Base-by-base conservation (phyloP, 257 asterid species). In the Ligustrum vulgare region DNA sequence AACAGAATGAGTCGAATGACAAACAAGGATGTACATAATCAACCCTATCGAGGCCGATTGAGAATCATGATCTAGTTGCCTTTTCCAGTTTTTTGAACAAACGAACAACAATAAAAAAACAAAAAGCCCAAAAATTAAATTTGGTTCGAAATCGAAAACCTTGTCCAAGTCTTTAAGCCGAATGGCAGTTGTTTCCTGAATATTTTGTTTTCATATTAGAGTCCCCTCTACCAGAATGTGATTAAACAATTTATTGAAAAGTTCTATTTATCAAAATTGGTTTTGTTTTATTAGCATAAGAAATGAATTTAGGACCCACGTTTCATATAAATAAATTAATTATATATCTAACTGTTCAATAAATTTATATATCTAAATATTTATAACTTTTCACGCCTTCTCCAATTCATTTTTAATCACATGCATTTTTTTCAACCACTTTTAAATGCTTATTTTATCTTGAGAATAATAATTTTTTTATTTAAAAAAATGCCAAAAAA, bases 71-170 rank as follows among this genome's bases (percentile, higher is more conserved):
- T 39, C 47, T 10, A 39, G 47, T 78, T 28, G 71, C 79, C 22
- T 49, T 74, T 79, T 64, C 65, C n/a, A 28, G 43, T 34, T 39
- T 60, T 36, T 22, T 13, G 35, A 62, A 28, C 68, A 41, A 72
- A 37, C 69, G 62, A 39, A 39, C 15, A 78, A 56, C 78, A 41
- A 79, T 36, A 73, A 62, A 39, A 39, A 39, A 2, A 36, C 1
- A 36, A 36, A 8, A 6, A 36, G 9, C 39, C 8, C 6, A 36
- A 36, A 37, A 39, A 37, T 7, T 37, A 37, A 37, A 37, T 7
- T 37, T 37, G 12, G 45, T 37, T 37, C 2, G 11, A 37, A 37
- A 37, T 37, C 43, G 10, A 69, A 12, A 41, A 37, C 45, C 69
- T 36, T 34, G 16, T 51, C 70, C 72, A 79, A 68, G 20, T 37